Evolutionary conservation across 495 filamentous ascomycete species (phyloP).

Genomic region (Penicillium malachiteum): DNA sequence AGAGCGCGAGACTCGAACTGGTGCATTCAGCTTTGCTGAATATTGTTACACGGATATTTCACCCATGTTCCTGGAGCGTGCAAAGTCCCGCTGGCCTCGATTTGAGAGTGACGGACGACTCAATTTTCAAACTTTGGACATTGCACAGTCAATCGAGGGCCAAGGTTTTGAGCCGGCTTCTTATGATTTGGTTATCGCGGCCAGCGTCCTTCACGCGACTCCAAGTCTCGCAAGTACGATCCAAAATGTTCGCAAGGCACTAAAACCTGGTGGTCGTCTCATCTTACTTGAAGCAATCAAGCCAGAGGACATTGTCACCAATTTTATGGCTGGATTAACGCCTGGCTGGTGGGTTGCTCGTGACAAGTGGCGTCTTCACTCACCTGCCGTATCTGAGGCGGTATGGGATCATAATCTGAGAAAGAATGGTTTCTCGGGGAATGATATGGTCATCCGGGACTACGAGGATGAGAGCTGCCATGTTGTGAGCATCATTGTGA

Average conservation of each 20-base stretch:
- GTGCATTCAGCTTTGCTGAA: neutral
- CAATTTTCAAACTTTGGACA: neutral
- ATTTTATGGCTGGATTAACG: slow-evolving; percentile 12
- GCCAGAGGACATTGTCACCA: slow-evolving; percentile 24
- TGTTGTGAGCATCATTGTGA: neutral
- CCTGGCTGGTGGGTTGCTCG: slow-evolving; percentile 28
- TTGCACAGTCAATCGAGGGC: neutral
- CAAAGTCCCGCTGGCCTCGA: neutral
- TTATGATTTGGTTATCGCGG: slow-evolving; percentile 1
- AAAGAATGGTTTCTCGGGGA: slow-evolving; percentile 43
- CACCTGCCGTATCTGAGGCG: slow-evolving; percentile 4
- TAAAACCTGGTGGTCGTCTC: slow-evolving; percentile 20
- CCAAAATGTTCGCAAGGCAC: neutral
- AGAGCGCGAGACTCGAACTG: neutral
- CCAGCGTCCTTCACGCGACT: neutral
- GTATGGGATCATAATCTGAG: slow-evolving; percentile 40
- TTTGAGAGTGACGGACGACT: neutral
- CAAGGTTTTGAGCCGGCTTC: neutral
- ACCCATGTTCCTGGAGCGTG: neutral
- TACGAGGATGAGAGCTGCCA: neutral
- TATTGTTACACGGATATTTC: neutral
- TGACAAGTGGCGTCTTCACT: slow-evolving; percentile 13
- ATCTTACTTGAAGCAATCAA: slow-evolving; percentile 41
- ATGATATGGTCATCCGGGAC: slow-evolving; percentile 29
- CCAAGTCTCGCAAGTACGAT: neutral